Percentiles rank a stretch among this genome's conserved stretches.
phyloP scores from a whole-genome alignment of 148 eudicot species.

The Drosera capensis region DNA sequence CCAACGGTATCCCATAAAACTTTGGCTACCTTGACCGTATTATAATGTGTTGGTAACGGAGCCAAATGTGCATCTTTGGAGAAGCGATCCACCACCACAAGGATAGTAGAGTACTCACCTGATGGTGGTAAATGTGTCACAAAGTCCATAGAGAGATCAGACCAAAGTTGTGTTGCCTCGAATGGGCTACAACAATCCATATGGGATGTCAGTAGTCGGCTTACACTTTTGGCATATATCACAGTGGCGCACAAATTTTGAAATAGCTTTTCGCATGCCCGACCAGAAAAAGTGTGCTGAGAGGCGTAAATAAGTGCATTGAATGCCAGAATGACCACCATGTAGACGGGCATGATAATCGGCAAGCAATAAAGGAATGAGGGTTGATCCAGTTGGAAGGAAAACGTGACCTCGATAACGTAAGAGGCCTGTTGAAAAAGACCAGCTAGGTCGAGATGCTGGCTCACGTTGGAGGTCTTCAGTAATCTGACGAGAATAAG shows the following conservation, averaged over 20 bases:
- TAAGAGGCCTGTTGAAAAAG: no score
- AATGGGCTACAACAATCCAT: neutral
- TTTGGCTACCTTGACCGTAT: neutral
- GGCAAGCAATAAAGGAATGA: no score
- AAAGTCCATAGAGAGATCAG: neutral
- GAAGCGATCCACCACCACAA: slow-evolving; percentile 2
- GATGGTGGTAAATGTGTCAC: neutral
- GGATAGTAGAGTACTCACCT: neutral
- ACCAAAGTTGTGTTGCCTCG: neutral
- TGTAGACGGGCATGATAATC: no score
- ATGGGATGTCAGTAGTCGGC: neutral
- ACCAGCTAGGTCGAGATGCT: no score
- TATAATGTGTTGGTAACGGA: neutral
- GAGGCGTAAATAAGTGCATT: no score
- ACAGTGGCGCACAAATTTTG: neutral
- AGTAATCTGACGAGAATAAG: no score
- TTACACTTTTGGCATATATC: neutral
- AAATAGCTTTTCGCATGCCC: neutral
- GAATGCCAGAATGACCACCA: no score
- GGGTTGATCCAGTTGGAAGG: no score
- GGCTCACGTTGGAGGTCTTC: no score
- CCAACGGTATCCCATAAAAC: neutral
- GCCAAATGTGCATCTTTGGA: slow-evolving; percentile 1
- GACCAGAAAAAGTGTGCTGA: no score
- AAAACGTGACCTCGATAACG: no score